A percentile compares a stretch with the other conserved stretches of the same genome.
These are phyloP conservation scores for Stemphylium beticola DNA, from an alignment of 2,329 filamentous ascomycete species.

Conservation along the genomic window DNA sequence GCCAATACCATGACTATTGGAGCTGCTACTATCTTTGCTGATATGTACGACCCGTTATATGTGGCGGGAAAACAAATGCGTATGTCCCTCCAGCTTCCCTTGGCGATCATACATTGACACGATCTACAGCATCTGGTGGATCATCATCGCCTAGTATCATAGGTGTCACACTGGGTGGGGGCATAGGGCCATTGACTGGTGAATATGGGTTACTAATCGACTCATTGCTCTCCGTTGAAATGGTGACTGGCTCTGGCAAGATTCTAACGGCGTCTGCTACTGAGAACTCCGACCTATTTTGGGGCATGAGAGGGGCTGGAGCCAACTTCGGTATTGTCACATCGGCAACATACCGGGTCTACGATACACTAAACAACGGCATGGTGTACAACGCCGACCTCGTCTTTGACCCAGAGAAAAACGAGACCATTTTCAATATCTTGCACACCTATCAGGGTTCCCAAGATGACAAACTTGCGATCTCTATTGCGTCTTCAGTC, in stretches of 20 bases:
- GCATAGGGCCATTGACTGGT: slow-evolving; percentile 60
- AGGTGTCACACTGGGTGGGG: slow-evolving; percentile 62
- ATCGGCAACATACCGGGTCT: slow-evolving; percentile 6
- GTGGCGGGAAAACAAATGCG: slow-evolving; percentile 2
- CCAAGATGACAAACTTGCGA: slow-evolving; percentile 1
- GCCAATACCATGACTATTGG: slow-evolving; percentile 3
- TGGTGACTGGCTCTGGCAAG: slow-evolving; percentile 39
- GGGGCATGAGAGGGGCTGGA: slow-evolving; percentile 46
- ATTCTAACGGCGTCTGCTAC: slow-evolving; percentile 36
- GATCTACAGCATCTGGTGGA: neutral
- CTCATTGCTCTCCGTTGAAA: slow-evolving; percentile 10
- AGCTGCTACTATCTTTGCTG: neutral
- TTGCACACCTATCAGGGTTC: neutral
- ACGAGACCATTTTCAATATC: slow-evolving; percentile 1
- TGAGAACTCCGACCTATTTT: slow-evolving; percentile 46
- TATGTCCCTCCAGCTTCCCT: neutral
- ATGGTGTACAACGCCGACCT: slow-evolving; percentile 13
- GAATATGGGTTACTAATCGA: slow-evolving; percentile 41
- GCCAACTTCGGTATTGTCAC: slow-evolving; percentile 45
- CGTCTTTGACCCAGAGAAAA: neutral
- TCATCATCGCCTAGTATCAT: slow-evolving; percentile 54
- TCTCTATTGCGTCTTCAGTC: neutral
- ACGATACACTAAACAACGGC: slow-evolving; percentile 27
- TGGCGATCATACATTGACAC: neutral
- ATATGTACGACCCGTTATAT: slow-evolving; percentile 2